A percentile compares a stretch with the other conserved stretches of the same genome.
Conservation (phyloP, 352 stramenopile genomes). For the Pythium dissimile region DNA sequence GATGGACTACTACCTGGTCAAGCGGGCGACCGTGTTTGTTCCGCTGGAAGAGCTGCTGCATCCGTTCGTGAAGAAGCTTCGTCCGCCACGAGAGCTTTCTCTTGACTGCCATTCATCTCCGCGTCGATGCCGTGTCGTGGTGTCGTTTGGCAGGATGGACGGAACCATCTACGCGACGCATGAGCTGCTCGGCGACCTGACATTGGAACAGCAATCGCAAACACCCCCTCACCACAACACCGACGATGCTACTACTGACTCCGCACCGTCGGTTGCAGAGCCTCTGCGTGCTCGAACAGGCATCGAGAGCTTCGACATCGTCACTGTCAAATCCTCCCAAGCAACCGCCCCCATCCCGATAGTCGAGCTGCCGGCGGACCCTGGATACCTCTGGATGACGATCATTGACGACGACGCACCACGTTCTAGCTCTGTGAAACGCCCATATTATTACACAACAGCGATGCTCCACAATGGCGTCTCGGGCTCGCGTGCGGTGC, state of each 20-base stretch:
- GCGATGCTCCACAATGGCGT: conserved; percentile 41
- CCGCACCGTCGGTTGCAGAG: background rate
- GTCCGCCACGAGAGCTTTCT: conserved; percentile 20
- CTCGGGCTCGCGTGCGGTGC: conserved; percentile 18
- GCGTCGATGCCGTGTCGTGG: conserved; percentile 10
- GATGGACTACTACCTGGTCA: conserved; percentile 63
- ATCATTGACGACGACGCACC: conserved; percentile 18
- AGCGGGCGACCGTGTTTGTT: conserved; percentile 35
- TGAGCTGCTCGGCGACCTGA: conserved; percentile 21
- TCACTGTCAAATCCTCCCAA: conserved; percentile 13
- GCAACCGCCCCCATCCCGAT: background rate
- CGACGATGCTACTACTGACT: background rate
- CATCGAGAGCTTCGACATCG: conserved; percentile 32
- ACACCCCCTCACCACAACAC: background rate
- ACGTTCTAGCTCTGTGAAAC: background rate
- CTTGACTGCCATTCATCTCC: background rate
- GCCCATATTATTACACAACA: conserved; percentile 4
- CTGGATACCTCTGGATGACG: conserved; percentile 42
- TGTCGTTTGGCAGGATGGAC: conserved; percentile 8
- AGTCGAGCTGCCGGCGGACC: conserved; percentile 25
- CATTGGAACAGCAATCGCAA: conserved; percentile 17
- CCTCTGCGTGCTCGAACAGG: conserved; percentile 6
- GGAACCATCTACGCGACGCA: conserved; percentile 5
- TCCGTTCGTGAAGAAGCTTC: conserved; percentile 33
- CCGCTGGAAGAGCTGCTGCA: conserved; percentile 45